These are phyloP conservation scores for Choiromyces venosus DNA, from an alignment of 495 filamentous ascomycete genomes.

Conservation along the genomic window DNA sequence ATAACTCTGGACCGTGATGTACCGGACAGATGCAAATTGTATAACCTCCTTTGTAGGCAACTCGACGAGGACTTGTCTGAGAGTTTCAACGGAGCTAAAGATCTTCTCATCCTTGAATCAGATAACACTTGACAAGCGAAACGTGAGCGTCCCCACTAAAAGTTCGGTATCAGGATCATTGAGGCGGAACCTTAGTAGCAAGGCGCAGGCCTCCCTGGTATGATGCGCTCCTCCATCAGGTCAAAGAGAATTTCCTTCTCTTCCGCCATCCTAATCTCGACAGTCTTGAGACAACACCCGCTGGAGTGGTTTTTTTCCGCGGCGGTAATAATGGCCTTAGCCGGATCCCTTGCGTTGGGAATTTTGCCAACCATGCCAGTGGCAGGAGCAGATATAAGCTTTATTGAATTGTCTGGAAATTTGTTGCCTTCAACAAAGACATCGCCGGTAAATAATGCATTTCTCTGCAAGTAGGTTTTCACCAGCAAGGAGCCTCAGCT, in stretches of 20 bases:
- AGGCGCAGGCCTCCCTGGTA: slow-evolving; percentile 66
- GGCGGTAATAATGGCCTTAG: slow-evolving; percentile 73
- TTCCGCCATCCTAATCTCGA: slow-evolving; percentile 69
- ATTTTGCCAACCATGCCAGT: slow-evolving; percentile 85
- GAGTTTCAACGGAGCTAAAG: slow-evolving; percentile 86
- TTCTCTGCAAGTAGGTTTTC: slow-evolving; percentile 74
- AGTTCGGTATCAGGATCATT: slow-evolving; percentile 75
- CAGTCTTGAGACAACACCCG: slow-evolving; percentile 69
- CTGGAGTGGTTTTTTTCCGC: slow-evolving; percentile 60
- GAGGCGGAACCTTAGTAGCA: slow-evolving; percentile 83
- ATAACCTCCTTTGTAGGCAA: slow-evolving; percentile 96
- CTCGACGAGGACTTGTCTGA: slow-evolving; percentile 87
- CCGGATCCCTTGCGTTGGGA: slow-evolving; percentile 63
- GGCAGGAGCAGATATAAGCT: slow-evolving; percentile 76
- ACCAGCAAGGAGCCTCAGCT: slow-evolving; percentile 83
- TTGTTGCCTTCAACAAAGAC: slow-evolving; percentile 92
- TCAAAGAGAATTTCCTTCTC: slow-evolving; percentile 75
- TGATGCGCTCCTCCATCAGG: slow-evolving; percentile 84
- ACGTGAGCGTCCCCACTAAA: slow-evolving; percentile 84
- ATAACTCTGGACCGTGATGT: slow-evolving; percentile 79
- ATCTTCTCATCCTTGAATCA: slow-evolving; percentile 92
- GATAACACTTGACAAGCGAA: slow-evolving; percentile 85
- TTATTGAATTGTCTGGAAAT: slow-evolving; percentile 93
- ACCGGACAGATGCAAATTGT: slow-evolving; percentile 90
- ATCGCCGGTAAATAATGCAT: slow-evolving; percentile 85